These are phyloP conservation scores for Entamoeba moshkovskii DNA, from an alignment of 208 protist species.

Conservation along the genomic window DNA sequence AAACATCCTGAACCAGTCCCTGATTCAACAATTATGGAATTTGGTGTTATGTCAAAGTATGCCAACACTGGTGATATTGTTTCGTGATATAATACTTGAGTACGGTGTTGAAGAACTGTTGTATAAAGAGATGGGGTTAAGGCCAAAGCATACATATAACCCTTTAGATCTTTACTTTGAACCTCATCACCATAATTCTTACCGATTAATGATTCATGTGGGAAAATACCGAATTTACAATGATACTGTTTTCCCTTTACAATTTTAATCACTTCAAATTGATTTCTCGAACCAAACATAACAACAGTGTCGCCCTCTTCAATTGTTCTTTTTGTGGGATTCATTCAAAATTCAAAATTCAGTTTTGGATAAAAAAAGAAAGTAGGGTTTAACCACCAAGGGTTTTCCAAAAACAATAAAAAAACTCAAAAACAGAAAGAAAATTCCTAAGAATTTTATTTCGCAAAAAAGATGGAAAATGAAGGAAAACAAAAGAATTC, in stretches of 20 bases:
- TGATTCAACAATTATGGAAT: conserved; percentile 42
- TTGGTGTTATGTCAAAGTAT: conserved; percentile 41
- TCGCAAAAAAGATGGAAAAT: no score
- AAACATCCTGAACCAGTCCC: conserved; percentile 52
- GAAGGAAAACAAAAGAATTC: no score
- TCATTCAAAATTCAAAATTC: no score
- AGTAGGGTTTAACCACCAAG: no score
- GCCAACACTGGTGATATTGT: conserved; percentile 44
- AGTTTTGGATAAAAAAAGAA: no score
- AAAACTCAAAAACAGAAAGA: no score
- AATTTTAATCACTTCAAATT: neutral
- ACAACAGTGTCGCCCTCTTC: neutral
- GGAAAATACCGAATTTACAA: neutral
- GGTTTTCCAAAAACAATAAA: no score
- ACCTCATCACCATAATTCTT: neutral
- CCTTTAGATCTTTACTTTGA: neutral
- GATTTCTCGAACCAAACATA: neutral
- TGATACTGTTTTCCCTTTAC: neutral
- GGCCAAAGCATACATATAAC: neutral
- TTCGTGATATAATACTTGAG: conserved; percentile 44
- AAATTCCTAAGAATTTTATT: no score
- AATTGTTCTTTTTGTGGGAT: no score
- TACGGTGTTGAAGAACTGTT: neutral
- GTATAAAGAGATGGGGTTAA: neutral
- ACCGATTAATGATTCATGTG: neutral